A percentile compares a stretch with the other conserved stretches of the same genome.
Conservation (phyloP, 257 asterid species). For the Ligustrum vulgare region DNA sequence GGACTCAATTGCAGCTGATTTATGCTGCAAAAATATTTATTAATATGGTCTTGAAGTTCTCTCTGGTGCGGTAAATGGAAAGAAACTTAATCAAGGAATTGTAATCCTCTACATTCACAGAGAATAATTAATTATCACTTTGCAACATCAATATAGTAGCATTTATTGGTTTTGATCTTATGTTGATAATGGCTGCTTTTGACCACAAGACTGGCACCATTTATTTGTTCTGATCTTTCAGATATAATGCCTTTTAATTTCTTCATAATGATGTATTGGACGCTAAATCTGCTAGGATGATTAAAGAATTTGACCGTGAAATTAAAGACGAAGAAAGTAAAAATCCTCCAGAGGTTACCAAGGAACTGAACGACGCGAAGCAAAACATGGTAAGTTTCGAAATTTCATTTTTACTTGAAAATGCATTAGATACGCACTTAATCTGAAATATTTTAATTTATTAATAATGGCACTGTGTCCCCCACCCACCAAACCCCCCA, state of each 20-base stretch:
- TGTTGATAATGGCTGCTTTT: constrained; percentile 8
- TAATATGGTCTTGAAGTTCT: background rate
- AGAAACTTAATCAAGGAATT: background rate
- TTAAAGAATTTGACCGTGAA: constrained; percentile 95
- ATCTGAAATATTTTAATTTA: constrained; percentile 5
- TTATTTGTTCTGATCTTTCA: constrained; percentile 15
- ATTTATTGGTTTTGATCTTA: constrained; percentile 7
- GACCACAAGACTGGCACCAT: constrained; percentile 14
- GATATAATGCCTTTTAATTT: constrained; percentile 18
- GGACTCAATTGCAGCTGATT: background rate
- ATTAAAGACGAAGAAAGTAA: constrained; percentile 87
- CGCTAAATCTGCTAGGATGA: constrained; percentile 49
- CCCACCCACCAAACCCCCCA: no score
- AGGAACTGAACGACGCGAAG: constrained; percentile 92
- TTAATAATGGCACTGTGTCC: background rate
- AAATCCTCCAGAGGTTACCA: constrained; percentile 73
- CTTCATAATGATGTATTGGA: constrained; percentile 14
- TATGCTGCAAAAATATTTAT: background rate
- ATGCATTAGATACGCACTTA: background rate
- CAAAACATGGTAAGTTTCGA: constrained; percentile 73
- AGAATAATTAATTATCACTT: background rate
- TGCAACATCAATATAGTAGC: background rate
- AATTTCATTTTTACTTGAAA: constrained; percentile 1
- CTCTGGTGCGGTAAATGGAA: background rate
- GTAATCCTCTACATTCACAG: background rate